A percentile compares a stretch with the other conserved stretches of the same genome.
These are phyloP conservation scores for Lentithecium fluviatile DNA, from an alignment of 495 filamentous ascomycete species.

Conservation along the genomic window DNA sequence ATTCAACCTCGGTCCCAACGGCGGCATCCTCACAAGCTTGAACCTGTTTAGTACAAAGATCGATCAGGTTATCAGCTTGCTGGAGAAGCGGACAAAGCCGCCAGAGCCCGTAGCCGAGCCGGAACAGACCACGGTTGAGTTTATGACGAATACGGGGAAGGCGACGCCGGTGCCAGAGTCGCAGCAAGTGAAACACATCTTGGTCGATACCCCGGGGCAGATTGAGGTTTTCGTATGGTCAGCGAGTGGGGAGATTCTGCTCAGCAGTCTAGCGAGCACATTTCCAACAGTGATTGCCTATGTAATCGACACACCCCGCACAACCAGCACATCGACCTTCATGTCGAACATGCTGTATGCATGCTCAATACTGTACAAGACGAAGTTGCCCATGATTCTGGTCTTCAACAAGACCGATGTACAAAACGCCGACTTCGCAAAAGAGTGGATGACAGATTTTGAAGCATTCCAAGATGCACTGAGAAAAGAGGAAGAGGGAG, in stretches of 20 bases:
- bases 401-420: constrained; percentile 99
- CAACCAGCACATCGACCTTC: constrained; percentile 88
- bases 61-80: constrained; percentile 83
- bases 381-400: constrained; percentile 93
- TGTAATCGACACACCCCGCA: constrained; percentile 92
- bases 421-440: constrained; percentile 83
- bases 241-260: constrained; percentile 86
- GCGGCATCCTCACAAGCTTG: constrained; percentile 92
- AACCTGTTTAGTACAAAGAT: constrained; percentile 98
- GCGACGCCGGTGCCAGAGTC: constrained; percentile 53
- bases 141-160: constrained; percentile 51
- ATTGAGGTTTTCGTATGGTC: constrained; percentile 99
- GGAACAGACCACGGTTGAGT: constrained; percentile 25
- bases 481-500: constrained; percentile 70
- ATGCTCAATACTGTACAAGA: constrained; percentile 97
- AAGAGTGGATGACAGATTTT: constrained; percentile 99
- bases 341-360: constrained; percentile 99
- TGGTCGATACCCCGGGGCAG: constrained; percentile 94
- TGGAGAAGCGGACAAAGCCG: constrained; percentile 70
- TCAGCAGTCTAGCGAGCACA: constrained; percentile 84
- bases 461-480: constrained; percentile 91
- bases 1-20: constrained; percentile 96
- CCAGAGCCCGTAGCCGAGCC: constrained; percentile 4
- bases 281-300: constrained; percentile 98
- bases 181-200: constrained; percentile 74